Base-by-base conservation (phyloP, 176 grass and related monocot species). In the Bothriochloa decipiens region DNA sequence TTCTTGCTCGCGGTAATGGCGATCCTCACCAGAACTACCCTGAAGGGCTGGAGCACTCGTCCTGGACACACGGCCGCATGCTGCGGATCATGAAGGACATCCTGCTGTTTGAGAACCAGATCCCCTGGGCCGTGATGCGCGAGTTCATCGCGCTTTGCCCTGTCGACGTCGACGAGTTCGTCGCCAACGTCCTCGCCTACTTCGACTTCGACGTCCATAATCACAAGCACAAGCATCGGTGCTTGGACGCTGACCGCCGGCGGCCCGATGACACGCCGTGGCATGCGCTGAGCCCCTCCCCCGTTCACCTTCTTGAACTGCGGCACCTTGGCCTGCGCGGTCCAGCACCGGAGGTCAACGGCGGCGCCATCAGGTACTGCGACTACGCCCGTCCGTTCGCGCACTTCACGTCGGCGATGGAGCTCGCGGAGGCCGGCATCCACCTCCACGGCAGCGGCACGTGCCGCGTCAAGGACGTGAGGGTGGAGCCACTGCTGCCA, bases 61-160 rank as follows among this genome's bases (percentile, higher is more conserved):
- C 70, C 13, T 49, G 71, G 71, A 74, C 70, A 26, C 42, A 10
- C 70, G 70, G 70, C 6, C 70, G 70, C 13, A 47, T 73, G 70
- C 70, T 73, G 25, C 70, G 42, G 13, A 73, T 73, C 70, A 47
- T 73, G 42, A 73, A 73, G 42, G 70, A 73, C 41, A 47, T 73
- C n/a, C 42, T 73, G 42, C 42, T 72, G 41, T 74, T 74, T 3
- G 43, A 75, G 72, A 55, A 55, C 50, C 72, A 75, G 46, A 75
- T 50, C 72, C 45, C 72, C 3, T 74, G 45, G 72, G 7, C 8
- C 15, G 27, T 74, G 43, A 1, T 32, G 26, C 27, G 45, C 14
- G 12, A 8, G 13, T 45, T 74, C 72, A 74, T 74, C 7, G 7
- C 2, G 15, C 72, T 50, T 3, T 47, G 26, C 3, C 45, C 7